Conservation (phyloP, 768 basidiomycete genomes). For the Tylopilus felleus region DNA sequence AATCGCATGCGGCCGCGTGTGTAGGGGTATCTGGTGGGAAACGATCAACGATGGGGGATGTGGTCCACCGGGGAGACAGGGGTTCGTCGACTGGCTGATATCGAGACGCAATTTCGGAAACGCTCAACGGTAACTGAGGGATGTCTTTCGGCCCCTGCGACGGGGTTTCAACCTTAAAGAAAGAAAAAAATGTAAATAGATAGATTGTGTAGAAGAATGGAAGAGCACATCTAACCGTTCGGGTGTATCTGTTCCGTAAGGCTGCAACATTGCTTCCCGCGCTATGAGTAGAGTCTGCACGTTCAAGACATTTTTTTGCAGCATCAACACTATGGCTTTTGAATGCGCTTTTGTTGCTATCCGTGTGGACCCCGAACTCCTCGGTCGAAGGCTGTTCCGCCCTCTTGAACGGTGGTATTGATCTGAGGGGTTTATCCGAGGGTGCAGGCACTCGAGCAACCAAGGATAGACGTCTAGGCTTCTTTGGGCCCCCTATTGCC, state of each 20-base stretch:
- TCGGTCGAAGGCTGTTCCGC: conserved; percentile 17
- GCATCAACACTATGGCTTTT: conserved; percentile 33
- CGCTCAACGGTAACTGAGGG: conserved; percentile 61
- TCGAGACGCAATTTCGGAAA: conserved; percentile 58
- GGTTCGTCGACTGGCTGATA: conserved; percentile 49
- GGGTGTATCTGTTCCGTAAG: conserved; percentile 62
- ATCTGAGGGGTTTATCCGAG: conserved; percentile 17
- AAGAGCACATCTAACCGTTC: conserved; percentile 41
- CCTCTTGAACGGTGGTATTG: conserved; percentile 22
- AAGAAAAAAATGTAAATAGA: conserved; percentile 5
- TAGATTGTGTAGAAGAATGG: not conserved
- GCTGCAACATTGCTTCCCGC: conserved; percentile 62
- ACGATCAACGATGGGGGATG: conserved; percentile 34
- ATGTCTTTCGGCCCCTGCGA: conserved; percentile 60
- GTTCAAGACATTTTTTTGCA: conserved; percentile 39
- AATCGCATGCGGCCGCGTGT: conserved; percentile 17
- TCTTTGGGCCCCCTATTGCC: conserved; percentile 4
- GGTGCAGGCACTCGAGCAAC: conserved; percentile 16
- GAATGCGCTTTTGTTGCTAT: conserved; percentile 13
- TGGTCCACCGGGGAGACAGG: conserved; percentile 38
- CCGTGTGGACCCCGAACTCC: conserved; percentile 33
- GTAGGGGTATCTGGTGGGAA: conserved; percentile 26
- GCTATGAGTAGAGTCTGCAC: conserved; percentile 51
- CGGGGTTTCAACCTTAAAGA: conserved; percentile 43
- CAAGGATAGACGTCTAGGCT: conserved; percentile 21